phyloP scores from a whole-genome alignment of 495 filamentous ascomycete species.

The Neurospora sp. region DNA sequence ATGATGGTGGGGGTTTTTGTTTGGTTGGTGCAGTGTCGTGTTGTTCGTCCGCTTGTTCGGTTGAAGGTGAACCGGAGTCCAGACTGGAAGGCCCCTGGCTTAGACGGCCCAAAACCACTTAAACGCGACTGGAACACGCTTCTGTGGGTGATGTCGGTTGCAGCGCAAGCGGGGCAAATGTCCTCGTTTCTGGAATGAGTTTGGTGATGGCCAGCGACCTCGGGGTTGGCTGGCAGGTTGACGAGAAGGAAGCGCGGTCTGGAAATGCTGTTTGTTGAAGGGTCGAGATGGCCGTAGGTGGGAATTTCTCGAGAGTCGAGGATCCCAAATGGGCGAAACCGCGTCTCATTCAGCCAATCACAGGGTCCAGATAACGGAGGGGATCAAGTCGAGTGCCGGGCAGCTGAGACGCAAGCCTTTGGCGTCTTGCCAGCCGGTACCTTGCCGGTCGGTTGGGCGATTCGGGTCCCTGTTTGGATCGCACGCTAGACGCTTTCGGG shows the following conservation, averaged over 20 bases:
- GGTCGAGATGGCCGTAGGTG: constrained; percentile 16
- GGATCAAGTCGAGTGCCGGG: constrained; percentile 7
- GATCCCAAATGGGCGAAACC: constrained; percentile 23
- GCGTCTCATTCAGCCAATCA: constrained; percentile 25
- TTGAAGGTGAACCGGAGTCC: background rate
- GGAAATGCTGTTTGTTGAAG: constrained; percentile 17
- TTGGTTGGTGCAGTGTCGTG: background rate
- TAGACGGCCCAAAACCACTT: constrained; percentile 22
- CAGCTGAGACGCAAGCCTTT: background rate
- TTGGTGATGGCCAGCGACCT: constrained; percentile 16
- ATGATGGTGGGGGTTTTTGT: constrained; percentile 28
- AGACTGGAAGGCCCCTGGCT: background rate
- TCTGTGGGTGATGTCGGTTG: background rate
- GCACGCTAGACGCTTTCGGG: background rate
- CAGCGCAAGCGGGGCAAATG: background rate
- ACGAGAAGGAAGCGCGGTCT: constrained; percentile 3
- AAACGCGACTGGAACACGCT: constrained; percentile 35
- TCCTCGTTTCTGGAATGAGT: background rate
- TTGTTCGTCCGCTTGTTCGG: constrained; percentile 3
- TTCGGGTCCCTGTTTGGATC: background rate
- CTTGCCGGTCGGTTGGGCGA: background rate
- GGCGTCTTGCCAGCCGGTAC: background rate
- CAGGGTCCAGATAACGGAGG: constrained; percentile 6
- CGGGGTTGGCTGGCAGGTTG: constrained; percentile 13
- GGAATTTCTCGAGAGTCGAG: constrained; percentile 24